Evolutionary conservation across 2,329 filamentous ascomycete species (phyloP).

Genomic region (Sporothrix humicola): DNA sequence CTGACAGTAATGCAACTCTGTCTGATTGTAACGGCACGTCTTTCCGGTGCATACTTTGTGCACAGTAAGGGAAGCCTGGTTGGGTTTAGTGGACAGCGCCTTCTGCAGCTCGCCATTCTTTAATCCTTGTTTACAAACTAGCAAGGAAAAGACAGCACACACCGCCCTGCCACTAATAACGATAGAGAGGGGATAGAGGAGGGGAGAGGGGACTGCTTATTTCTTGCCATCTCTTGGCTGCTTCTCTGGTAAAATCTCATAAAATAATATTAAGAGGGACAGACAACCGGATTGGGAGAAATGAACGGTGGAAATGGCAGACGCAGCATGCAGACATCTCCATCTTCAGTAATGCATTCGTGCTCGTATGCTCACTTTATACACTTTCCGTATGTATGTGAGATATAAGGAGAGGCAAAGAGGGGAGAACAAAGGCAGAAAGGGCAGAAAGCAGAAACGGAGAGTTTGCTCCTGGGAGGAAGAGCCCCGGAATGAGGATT

Average conservation of each 20-base stretch:
- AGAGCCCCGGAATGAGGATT: no score
- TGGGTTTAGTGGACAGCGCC: not conserved
- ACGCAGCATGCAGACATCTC: not conserved
- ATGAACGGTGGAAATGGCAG: not conserved
- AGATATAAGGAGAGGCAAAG: not conserved
- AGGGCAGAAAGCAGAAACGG: no score
- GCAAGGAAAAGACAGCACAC: constrained; percentile 1
- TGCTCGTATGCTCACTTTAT: not conserved
- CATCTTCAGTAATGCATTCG: not conserved
- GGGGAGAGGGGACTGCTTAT: not conserved
- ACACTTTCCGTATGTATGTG: constrained; percentile 15
- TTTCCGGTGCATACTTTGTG: not conserved
- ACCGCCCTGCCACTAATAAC: constrained; percentile 1
- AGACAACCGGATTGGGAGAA: not conserved
- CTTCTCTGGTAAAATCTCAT: not conserved
- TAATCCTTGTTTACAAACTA: constrained; percentile 15
- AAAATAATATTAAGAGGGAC: not conserved
- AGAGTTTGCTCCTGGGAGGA: no score
- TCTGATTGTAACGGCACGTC: not conserved
- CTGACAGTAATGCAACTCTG: not conserved
- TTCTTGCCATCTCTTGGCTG: not conserved
- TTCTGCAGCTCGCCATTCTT: no score
- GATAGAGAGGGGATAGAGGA: not conserved
- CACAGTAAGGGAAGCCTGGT: no score
- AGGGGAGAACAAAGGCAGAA: not conserved